phyloP scores from a whole-genome alignment of 768 basidiomycete species.

The Cystofilobasidium ferigula region DNA sequence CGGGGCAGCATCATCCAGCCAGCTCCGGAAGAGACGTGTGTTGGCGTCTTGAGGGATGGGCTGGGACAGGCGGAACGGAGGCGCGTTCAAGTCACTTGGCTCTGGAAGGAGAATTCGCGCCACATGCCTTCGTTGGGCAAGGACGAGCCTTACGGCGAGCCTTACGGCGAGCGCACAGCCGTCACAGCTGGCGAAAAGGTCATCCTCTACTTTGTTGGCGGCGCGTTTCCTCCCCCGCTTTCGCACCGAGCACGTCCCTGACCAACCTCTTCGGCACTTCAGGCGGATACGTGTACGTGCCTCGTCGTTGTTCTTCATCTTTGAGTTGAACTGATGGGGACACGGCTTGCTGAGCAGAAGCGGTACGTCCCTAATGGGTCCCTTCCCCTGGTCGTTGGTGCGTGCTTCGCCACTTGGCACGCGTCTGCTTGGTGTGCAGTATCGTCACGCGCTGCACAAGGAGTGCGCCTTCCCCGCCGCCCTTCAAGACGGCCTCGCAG shows the following conservation, averaged over 20 bases:
- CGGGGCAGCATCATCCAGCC: background rate
- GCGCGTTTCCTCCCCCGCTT: background rate
- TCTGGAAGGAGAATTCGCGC: background rate
- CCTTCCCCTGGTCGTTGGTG: background rate
- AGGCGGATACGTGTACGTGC: constrained; percentile 5
- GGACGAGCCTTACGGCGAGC: too few relatives aligned
- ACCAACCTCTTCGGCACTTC: too few relatives aligned
- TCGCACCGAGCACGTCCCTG: too few relatives aligned
- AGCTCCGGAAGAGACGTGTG: background rate
- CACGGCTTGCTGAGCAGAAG: too few relatives aligned
- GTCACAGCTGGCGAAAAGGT: background rate
- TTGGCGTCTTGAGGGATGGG: background rate
- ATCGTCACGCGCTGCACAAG: background rate
- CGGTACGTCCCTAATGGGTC: background rate
- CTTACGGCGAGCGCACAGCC: background rate
- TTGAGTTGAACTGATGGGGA: background rate
- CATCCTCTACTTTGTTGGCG: constrained; percentile 8
- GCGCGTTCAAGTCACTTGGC: background rate
- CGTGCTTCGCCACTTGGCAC: background rate
- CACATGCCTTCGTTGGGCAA: background rate
- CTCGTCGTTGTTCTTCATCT: background rate
- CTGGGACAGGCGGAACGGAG: background rate
- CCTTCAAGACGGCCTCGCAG: background rate
- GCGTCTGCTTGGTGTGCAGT: background rate
- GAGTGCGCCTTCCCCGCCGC: background rate